phyloP scores from a whole-genome alignment of 495 filamentous ascomycete genomes.

The Penicillium macrosclerotiorum region DNA sequence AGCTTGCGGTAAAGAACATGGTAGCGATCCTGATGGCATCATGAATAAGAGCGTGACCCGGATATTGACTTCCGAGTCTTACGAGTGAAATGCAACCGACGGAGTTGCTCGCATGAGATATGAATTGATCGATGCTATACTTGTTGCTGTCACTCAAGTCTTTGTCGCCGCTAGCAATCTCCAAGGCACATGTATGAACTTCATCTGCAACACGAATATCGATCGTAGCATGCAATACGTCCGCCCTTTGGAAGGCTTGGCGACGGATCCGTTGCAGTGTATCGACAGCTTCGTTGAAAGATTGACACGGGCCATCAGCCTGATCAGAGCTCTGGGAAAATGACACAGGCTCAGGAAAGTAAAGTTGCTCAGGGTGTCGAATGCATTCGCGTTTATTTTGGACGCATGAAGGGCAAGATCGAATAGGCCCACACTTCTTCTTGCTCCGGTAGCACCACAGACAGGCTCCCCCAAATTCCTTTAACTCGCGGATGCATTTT shows the following conservation, averaged over 20 bases:
- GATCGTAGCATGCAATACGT: background rate
- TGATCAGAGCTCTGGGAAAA: too few species aligned
- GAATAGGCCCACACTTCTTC: slow-evolving; percentile 23
- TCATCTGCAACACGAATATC: background rate
- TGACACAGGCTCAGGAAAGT: slow-evolving; percentile 5
- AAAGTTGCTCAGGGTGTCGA: slow-evolving; percentile 10
- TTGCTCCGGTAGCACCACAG: slow-evolving; percentile 23
- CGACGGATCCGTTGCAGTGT: background rate
- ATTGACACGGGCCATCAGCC: too few species aligned
- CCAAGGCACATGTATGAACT: background rate
- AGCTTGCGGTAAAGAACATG: slow-evolving; percentile 5
- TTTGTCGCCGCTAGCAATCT: background rate
- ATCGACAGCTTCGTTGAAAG: slow-evolving; percentile 4
- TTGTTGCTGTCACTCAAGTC: background rate
- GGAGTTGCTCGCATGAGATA: background rate
- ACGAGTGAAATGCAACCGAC: background rate
- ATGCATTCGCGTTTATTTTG: slow-evolving; percentile 15
- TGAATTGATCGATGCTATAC: background rate
- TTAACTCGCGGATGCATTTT: slow-evolving; percentile 16
- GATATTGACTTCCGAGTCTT: background rate
- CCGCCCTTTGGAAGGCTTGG: background rate
- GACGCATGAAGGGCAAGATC: slow-evolving; percentile 19
- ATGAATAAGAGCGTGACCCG: slow-evolving; percentile 4
- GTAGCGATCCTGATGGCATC: slow-evolving; percentile 8
- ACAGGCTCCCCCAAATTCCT: slow-evolving; percentile 26